Conservation (phyloP, 1,139 yeast species). For the Eremothecium coryli region DNA sequence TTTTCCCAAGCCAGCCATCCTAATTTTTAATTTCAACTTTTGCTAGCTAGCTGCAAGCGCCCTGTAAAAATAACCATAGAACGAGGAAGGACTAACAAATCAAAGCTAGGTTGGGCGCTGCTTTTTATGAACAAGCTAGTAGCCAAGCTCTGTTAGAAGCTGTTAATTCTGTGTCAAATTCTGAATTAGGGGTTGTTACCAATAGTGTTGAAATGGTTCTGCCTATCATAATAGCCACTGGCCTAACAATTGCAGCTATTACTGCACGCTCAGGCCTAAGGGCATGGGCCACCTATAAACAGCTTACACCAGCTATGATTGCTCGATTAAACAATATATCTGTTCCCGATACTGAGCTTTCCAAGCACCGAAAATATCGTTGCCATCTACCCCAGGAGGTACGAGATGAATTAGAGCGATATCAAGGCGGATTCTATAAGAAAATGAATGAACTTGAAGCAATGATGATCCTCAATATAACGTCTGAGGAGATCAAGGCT, state of each 20-base stretch:
- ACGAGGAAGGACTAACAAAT: no score
- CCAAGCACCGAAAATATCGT: conserved; percentile 7
- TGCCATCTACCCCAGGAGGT: conserved; percentile 11
- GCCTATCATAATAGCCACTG: conserved; percentile 24
- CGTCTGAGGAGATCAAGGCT: conserved; percentile 44
- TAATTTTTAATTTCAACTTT: no score
- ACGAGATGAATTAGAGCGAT: conserved; percentile 13
- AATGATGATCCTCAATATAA: conserved; percentile 52
- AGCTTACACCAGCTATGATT: conserved; percentile 22
- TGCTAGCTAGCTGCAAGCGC: no score
- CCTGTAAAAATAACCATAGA: no score
- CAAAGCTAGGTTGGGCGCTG: no score
- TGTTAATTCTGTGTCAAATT: no score
- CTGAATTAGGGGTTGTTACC: no score
- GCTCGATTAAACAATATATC: conserved; percentile 22
- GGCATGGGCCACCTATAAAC: conserved; percentile 25
- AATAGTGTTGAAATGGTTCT: no score
- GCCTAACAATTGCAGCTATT: conserved; percentile 23
- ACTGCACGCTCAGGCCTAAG: conserved; percentile 22
- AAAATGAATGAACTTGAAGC: conserved; percentile 91
- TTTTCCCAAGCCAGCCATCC: no score
- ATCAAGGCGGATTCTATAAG: conserved; percentile 69
- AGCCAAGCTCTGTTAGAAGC: no score
- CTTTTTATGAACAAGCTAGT: no score
- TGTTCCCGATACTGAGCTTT: conserved; percentile 8